These are phyloP conservation scores for Umbilicus rupestris DNA, from an alignment of 164 flowering plant species.

Conservation along the genomic window DNA sequence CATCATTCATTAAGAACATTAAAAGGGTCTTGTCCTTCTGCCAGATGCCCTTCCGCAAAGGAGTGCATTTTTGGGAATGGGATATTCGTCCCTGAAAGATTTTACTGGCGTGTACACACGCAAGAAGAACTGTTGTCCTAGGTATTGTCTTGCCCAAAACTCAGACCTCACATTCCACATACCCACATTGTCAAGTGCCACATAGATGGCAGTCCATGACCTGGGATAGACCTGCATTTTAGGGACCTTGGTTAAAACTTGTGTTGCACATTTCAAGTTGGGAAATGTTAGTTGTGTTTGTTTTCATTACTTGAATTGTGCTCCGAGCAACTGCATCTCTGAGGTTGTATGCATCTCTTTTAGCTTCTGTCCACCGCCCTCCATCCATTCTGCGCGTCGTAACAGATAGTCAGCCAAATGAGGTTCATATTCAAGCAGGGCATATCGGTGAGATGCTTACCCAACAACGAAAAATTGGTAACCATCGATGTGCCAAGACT, in stretches of 20 bases:
- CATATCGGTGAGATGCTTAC: neutral
- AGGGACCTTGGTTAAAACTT: too few species aligned
- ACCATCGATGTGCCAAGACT: neutral
- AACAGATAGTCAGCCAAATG: neutral
- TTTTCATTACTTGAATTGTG: constrained; percentile 61
- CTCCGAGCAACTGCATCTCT: constrained; percentile 54
- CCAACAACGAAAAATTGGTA: constrained; percentile 6
- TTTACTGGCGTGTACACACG: constrained; percentile 49
- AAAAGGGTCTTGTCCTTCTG: constrained; percentile 19
- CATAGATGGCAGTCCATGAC: constrained; percentile 74
- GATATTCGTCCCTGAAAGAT: constrained; percentile 57
- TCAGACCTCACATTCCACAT: constrained; percentile 86
- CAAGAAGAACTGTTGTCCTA: constrained; percentile 75
- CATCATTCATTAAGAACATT: too few species aligned
- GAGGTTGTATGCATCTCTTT: constrained; percentile 56
- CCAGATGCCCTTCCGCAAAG: constrained; percentile 60
- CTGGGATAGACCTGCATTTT: constrained; percentile 75
- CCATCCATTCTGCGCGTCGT: constrained; percentile 53
- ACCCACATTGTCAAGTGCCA: constrained; percentile 72
- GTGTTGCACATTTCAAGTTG: too few species aligned
- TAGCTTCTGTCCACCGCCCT: constrained; percentile 52
- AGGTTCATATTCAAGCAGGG: too few species aligned
- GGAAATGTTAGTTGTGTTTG: too few species aligned
- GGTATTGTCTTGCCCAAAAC: constrained; percentile 68
- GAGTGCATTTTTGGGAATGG: constrained; percentile 59